Evolutionary conservation across 306 rosid genomes (phyloP), one percentile per base, ranked within the genome.

Genomic region (Rosa chinensis): DNA sequence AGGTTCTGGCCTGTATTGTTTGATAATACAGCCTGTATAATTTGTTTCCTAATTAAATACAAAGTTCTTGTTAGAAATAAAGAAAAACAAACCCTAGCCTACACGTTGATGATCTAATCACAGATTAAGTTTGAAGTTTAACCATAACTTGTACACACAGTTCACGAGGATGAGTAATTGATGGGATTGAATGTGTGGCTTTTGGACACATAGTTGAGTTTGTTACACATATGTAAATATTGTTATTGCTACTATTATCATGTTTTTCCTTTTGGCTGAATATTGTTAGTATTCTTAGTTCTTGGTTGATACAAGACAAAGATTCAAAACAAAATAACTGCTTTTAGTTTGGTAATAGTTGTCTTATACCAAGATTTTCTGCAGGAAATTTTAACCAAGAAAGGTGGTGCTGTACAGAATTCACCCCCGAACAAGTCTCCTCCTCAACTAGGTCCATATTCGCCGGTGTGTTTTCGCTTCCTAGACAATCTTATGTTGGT

Each of bases 361-460:
- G 73, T 79, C 81, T 86, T 62, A 72, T 68, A 40, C 49, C 58
- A 49, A 77, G 73, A 75, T 77, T 43, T n/a, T 86, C 25, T 80
- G 81, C 86, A 95, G 99, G 98, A 89, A 80, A 84, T 95, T 74
- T 80, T 92, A 69, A 89, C 94, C 37, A 85, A 77, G 80, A 95
- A 95, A 86, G 66, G 96, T 28, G 99, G 99, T 5, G 96, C 98
- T 25, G 97, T 95, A 28, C 97, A 92, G 89, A 85, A 95, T 72
- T 92, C 98, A 79, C 99, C 99, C 44, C 89, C 93, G 0, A 91
- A 95, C 53, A 95, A 91, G 84, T 80, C 87, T 80, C 90, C 88
- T 79, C 93, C 85, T 1, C 92, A 87, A 83, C 94, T 87, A 43
- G 84, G 94, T 79, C 99, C 99, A 78, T 95, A 97, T 95, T 95